Percentiles rank a stretch among this genome's conserved stretches.
These are phyloP conservation scores for Metschnikowia kunwiensis DNA, from an alignment of 805 yeast genomes.

Conservation along the genomic window DNA sequence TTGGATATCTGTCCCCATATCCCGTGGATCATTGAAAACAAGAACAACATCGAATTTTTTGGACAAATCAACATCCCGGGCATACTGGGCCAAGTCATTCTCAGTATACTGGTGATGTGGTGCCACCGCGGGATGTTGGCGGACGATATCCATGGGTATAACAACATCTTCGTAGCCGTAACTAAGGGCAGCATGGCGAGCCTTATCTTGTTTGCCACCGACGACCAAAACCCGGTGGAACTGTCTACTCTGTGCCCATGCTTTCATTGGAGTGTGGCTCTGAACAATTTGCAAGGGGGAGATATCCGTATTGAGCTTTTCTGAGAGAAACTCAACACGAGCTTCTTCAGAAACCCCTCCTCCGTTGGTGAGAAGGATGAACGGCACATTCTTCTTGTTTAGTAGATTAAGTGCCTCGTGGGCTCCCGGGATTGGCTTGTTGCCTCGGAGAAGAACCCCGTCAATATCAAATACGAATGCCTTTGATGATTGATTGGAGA, in stretches of 20 bases:
- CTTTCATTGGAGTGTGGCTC: conserved; percentile 82
- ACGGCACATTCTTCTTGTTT: conserved; percentile 59
- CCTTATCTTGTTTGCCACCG: conserved; percentile 73
- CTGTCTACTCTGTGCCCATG: conserved; percentile 44
- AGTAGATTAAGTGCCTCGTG: conserved; percentile 55
- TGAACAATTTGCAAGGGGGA: conserved; percentile 68
- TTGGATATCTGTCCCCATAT: conserved; percentile 82
- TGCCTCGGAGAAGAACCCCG: conserved; percentile 81
- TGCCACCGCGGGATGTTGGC: conserved; percentile 54
- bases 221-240: conserved; percentile 69
- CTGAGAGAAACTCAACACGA: conserved; percentile 54
- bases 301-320: conserved; percentile 43
- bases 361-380: conserved; percentile 83
- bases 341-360: conserved; percentile 72
- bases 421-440: conserved; percentile 64
- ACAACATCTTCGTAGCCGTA: conserved; percentile 80
- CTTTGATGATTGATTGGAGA: conserved; percentile 9
- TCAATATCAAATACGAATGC: conserved; percentile 60
- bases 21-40: conserved; percentile 87
- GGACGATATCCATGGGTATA: conserved; percentile 68
- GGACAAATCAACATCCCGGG: conserved; percentile 25
- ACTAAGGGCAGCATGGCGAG: conserved; percentile 66
- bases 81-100: conserved; percentile 44
- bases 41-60: conserved; percentile 68
- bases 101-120: conserved; percentile 61